Conservation (phyloP, 495 filamentous ascomycete genomes). For the Annulohypoxylon stygium region DNA sequence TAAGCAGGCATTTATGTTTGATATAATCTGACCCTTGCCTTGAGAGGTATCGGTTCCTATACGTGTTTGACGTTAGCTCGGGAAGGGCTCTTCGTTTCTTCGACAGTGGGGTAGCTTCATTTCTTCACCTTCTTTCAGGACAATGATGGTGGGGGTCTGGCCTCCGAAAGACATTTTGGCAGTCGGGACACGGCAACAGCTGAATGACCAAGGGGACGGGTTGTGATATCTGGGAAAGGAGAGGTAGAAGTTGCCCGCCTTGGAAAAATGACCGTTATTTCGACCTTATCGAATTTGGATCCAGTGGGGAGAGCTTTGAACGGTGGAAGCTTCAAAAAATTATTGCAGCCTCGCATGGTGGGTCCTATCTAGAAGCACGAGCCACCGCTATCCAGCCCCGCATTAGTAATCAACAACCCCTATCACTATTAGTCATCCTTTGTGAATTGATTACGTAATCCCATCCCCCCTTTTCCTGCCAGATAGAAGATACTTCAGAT, state of each 20-base stretch:
- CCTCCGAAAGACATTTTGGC: conserved; percentile 92
- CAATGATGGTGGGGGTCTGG: conserved; percentile 98
- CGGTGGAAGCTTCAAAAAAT: conserved; percentile 43
- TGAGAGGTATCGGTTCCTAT: conserved; percentile 96
- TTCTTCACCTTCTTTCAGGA: conserved; percentile 92
- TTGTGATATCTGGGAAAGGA: background rate
- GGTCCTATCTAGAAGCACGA: conserved; percentile 23
- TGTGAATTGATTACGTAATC: too few relatives aligned
- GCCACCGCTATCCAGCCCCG: conserved; percentile 19
- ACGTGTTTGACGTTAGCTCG: conserved; percentile 43
- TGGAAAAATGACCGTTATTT: conserved; percentile 15
- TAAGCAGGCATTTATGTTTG: conserved; percentile 98
- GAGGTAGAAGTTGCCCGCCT: conserved; percentile 14
- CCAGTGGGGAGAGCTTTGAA: conserved; percentile 26
- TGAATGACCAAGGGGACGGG: background rate
- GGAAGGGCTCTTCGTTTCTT: conserved; percentile 18
- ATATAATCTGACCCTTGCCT: conserved; percentile 96
- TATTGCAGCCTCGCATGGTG: conserved; percentile 43
- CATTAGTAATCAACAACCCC: conserved; percentile 14
- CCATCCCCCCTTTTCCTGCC: too few relatives aligned
- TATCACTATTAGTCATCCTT: background rate
- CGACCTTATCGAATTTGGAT: conserved; percentile 24
- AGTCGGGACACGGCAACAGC: conserved; percentile 14
- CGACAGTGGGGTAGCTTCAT: conserved; percentile 45
- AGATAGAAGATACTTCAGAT: too few relatives aligned